Evolutionary conservation across 23 red algal genomes (phyloP), one percentile per base, ranked within the genome.

Genomic region (Agarophyton chilense): DNA sequence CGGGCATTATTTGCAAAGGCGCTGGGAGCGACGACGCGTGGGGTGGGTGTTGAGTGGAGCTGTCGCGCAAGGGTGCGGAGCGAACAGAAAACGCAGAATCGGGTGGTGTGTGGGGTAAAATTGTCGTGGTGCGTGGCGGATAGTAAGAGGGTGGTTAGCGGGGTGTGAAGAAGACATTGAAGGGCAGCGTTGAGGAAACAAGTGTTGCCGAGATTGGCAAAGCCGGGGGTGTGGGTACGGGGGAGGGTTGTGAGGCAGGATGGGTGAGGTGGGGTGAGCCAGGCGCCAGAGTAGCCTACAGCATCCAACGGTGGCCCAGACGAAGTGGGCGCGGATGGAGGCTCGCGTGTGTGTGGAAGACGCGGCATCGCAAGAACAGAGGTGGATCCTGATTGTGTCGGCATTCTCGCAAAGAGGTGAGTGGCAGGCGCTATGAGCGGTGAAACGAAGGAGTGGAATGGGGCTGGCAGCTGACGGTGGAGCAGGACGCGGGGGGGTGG

Each of bases 111-210:
- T 2, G 85, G 70, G 17, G 44, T 45, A n/a, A 53, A 55, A 36
- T 80, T 74, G 40, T 43, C 43, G 85, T 78, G 85, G 33, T 64
- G 68, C n/a, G 45, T 22, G 36, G 0, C 38, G 36, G 52, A 58
- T 2, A 89, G 60, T 40, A 89, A 33, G 1, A 58, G 43, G 21
- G 85, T 72, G 35, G 71, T 71, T 10, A 58, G 71, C 26, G 85
- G 67, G 50, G 43, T 80, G 60, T 93, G 93, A 49, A 90, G 45
- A 28, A 98, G 85, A 72, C 79, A 86, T 61, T 98, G 96, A n/a
- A 98, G 50, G 18, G 90, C 54, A 40, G 96, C 93, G 77, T 98
- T 98, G 50, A 95, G 79, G 39, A 93, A 98, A 55, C 96, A 98
- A 7, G 96, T 95, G 52, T 98, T 98, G 73, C 96, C 96, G 26